Base-by-base conservation (phyloP, 73 alveolate genomes). In the Paramecium biaurelia region DNA sequence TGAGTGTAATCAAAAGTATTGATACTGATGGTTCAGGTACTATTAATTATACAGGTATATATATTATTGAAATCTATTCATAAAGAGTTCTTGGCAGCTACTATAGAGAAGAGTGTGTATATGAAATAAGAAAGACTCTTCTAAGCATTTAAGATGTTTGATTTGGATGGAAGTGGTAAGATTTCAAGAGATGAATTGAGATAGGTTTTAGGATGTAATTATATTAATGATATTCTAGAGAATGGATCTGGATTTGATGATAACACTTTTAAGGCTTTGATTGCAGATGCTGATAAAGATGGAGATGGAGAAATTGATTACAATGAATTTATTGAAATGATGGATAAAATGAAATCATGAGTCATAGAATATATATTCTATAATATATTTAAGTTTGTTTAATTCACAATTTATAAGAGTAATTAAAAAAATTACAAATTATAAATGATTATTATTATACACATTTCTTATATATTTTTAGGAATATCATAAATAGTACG, bases 231-330 rank as follows among this genome's bases (percentile, higher is more conserved):
- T 57, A 42, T 9, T 26, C 4, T 24, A 24, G 18, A 11, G 43
- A 76, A 70, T 20, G 56, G 47, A 2, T 93, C 76, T 58, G 70
- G 47, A 14, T 63, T 53, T 74, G 87, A 92, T 85, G 97, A 94
- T 47, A 15, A 15, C 10, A 76, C 87, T 72, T 85, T 86, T 59
- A 95, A 94, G 8, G 43, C 72, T 28, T 57, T 86, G 76, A 94
- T 94, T 43, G 82, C 86, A 28, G 94, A 94, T 82, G 94, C 85
- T 86, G 97, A 94, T 42, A 76, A 87, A 85, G 85, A 94, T 92
- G 97, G 97, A 14, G 97, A 94, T 94, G 97, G 97, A 7, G 95
- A 92, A 82, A 94, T 94, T 57, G 96, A 94, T 85, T 94, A 94
- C 89, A 92, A 67, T 63, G 97, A 94, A 59, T 94, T 94, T 86